Conservation (phyloP, 2,329 filamentous ascomycete genomes). For the Aureobasidium sp. region DNA sequence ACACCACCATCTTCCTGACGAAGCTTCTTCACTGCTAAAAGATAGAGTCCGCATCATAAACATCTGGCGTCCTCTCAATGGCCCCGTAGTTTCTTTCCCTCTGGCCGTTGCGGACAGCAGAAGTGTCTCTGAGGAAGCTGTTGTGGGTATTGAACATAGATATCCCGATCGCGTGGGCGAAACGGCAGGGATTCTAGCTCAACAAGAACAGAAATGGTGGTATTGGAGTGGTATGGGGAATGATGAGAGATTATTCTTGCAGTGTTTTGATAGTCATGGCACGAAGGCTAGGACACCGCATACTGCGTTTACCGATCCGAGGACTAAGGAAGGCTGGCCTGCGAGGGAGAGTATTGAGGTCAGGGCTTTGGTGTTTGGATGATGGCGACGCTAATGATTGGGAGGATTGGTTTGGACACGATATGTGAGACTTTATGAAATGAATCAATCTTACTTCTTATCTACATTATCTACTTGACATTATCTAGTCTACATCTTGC, state of each 20-base stretch:
- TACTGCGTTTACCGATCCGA: constrained; percentile 70
- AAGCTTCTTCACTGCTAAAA: constrained; percentile 57
- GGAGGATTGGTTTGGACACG: too few relatives aligned
- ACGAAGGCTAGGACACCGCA: constrained; percentile 48
- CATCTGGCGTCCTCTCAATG: constrained; percentile 65
- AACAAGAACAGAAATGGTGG: constrained; percentile 60
- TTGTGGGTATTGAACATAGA: constrained; percentile 64
- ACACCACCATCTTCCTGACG: constrained; percentile 54
- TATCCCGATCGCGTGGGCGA: constrained; percentile 65
- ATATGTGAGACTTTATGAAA: neutral
- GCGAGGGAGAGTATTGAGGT: constrained; percentile 86
- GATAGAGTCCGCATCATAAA: constrained; percentile 78
- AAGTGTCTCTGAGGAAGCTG: constrained; percentile 50
- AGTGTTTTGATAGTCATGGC: constrained; percentile 38
- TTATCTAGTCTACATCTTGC: neutral
- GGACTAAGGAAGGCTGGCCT: constrained; percentile 54
- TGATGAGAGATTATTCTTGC: constrained; percentile 44
- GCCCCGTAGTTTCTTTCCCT: constrained; percentile 47
- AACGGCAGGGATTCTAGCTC: constrained; percentile 60
- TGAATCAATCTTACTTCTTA: neutral
- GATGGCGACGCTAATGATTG: neutral
- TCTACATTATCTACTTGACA: neutral
- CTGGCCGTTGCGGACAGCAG: constrained; percentile 50
- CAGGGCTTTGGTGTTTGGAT: constrained; percentile 65
- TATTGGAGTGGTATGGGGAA: constrained; percentile 73